phyloP scores from a whole-genome alignment of 2,329 filamentous ascomycete species.

The Boeremia exigua region DNA sequence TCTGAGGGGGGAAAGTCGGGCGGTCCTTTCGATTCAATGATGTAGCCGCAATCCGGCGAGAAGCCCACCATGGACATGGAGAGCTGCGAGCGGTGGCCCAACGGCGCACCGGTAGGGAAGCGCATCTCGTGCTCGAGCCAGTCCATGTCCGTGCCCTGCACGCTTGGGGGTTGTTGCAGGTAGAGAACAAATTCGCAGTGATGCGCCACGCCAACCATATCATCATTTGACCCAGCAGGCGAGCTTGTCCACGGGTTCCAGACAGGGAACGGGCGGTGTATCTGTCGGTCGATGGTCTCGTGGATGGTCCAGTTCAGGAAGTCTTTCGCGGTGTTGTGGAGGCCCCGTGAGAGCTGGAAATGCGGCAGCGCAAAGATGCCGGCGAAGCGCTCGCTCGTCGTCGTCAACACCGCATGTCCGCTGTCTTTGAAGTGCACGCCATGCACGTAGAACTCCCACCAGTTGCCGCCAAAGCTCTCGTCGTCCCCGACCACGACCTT shows the following conservation, averaged over 20 bases:
- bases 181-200: conserved; percentile 92
- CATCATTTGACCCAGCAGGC: conserved; percentile 62
- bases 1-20: conserved; percentile 61
- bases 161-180: conserved; percentile 66
- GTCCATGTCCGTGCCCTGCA: conserved; percentile 49
- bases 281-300: conserved; percentile 69
- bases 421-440: conserved; percentile 86
- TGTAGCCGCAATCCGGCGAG: conserved; percentile 71
- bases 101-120: conserved; percentile 63
- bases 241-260: conserved; percentile 79
- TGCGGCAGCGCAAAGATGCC: conserved; percentile 91
- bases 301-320: conserved; percentile 77
- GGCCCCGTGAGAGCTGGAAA: conserved; percentile 66
- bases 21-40: conserved; percentile 66
- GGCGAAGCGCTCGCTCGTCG: conserved; percentile 85
- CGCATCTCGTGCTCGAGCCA: conserved; percentile 66
- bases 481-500: conserved; percentile 76
- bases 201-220: conserved; percentile 69
- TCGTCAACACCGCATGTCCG: conserved; percentile 81
- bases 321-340: conserved; percentile 55
- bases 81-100: conserved; percentile 59
- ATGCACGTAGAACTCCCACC: conserved; percentile 79
- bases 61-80: conserved; percentile 67
- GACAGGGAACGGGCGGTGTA: conserved; percentile 59
- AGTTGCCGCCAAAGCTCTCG: conserved; percentile 68